Evolutionary conservation across 2,329 filamentous ascomycete species (phyloP), one percentile per base, ranked within the genome.

Genomic region (Diplodia seriata): DNA sequence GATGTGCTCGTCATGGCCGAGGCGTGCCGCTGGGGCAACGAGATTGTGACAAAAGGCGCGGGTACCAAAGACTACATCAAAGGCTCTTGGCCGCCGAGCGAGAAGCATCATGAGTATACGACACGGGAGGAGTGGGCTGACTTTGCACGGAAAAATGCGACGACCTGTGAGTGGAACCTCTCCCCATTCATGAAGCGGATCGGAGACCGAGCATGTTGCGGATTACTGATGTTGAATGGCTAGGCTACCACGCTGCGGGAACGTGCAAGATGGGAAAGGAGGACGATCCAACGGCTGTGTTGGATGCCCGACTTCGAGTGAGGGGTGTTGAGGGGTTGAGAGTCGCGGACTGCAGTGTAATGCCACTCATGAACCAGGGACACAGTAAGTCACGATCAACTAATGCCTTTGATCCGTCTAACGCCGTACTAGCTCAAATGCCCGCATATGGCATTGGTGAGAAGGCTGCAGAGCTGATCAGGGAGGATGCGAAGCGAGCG

Each of bases 41-140:
- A 73, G 6, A 49, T 74, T 20, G 71, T 66, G 14, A 70, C 83
- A 74, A 77, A 85, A 18, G 87, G 87, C 0, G 78, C 79, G 1
- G 87, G 85, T 0, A 90, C 87, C 0, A 87, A 83, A 74, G 82
- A 85, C 66, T 78, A 89, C 6, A 43, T 66, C 29, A 66, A 56
- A 40, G 64, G 54, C 36, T 6, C 53, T 14, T 66, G 51, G 51
- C 64, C 64, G 38, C 50, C 62, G 3, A 23, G 18, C 9, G 81
- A 89, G 14, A 87, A 87, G 72, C 87, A 89, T 70, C 85, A 89
- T 74, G 76, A 74, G 59, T 82, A 83, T 73, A 85, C 79, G 65
- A 83, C 78, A 0, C 79, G 86, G 15, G 85, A 88, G 72, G 81
- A 89, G 50, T 89, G 87, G 87, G 78, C 84, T 43, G 80, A 82